Evolutionary conservation across 768 basidiomycete species (phyloP), one percentile per base, ranked within the genome.

Genomic region (Suillus fuscotomentosus): DNA sequence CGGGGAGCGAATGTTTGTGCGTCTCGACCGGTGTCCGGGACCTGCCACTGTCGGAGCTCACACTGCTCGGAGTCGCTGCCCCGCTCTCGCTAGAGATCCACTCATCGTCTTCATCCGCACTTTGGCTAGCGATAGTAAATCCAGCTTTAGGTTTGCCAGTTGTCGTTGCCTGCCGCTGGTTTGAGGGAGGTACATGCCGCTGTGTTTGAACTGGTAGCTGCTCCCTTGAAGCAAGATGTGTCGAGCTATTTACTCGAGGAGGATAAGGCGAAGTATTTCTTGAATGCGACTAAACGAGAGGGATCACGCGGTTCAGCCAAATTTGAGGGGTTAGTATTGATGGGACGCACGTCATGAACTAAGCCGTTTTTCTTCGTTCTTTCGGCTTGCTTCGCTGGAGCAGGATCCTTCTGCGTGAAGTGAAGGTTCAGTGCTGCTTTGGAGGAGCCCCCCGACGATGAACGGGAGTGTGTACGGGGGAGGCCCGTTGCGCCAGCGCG

Each of bases 41-140:
- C 60, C 54, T 71, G 22, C 63, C 79, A 22, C 80, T 80, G 59
- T 83, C 82, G 1, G 85, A 84, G 45, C 80, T 80, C 59, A 77
- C 65, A 14, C 80, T 77, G 68, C 82, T 83, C 5, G 90, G 91
- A 2, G 90, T 92, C 0, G 78, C 89, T 0, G 85, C 88, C 8
- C 89, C 90, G 70, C 89, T 91, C 74, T 90, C 89, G 72, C 87
- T 90, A 34, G 90, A 92, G 1, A 89, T 82, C 90, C 90, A 92
- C 63, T 86, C 91, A 62, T 90, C 89, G 13, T 90, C 89, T 14
- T 80, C 82, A 45, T 80, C 82, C 31, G 75, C 81, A 47, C 76
- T 78, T 38, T 83, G 77, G 60, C 80, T 83, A 10, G 87, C 80
- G 63, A 90, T 80, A 14, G 84, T 84, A 70, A 91, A 90, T 5